Conservation (phyloP, 2,329 filamentous ascomycete genomes). For the Dothistroma pini region DNA sequence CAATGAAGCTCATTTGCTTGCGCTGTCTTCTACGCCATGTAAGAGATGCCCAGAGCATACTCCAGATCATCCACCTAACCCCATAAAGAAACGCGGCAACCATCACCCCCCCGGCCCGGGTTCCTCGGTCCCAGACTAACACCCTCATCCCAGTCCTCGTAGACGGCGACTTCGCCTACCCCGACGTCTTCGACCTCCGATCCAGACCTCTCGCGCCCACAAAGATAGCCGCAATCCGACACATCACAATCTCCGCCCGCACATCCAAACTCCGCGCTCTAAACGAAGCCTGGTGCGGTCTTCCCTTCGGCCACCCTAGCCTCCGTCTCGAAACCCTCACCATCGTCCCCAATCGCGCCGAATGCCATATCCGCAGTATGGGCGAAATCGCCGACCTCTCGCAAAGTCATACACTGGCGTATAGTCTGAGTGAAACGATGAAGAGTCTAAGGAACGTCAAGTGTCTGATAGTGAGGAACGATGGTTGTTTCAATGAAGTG, state of each 20-base stretch:
- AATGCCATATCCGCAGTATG: conserved; percentile 28
- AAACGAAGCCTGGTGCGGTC: conserved; percentile 35
- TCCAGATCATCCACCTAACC: not conserved
- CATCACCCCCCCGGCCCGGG: no score
- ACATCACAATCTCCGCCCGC: conserved; percentile 34
- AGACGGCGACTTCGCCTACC: conserved; percentile 23
- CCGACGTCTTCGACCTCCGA: conserved; percentile 29
- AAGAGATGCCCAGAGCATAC: not conserved
- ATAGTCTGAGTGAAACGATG: conserved; percentile 36
- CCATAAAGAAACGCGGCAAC: no score
- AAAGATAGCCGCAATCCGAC: conserved; percentile 29
- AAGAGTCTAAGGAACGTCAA: conserved; percentile 31
- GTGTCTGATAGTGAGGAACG: conserved; percentile 32
- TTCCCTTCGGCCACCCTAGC: conserved; percentile 33
- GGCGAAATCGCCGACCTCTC: conserved; percentile 36
- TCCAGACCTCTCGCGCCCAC: conserved; percentile 19
- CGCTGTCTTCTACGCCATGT: conserved; percentile 28
- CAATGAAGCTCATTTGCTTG: conserved; percentile 32
- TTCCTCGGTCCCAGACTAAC: no score
- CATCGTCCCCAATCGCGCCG: conserved; percentile 32
- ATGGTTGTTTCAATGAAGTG: conserved; percentile 33
- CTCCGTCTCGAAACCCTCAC: conserved; percentile 33
- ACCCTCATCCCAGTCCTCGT: conserved; percentile 23
- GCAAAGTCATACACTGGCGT: conserved; percentile 36
- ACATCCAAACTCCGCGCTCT: conserved; percentile 33